Conservation (phyloP, 805 yeast species). For the Lipomyces orientalis region DNA sequence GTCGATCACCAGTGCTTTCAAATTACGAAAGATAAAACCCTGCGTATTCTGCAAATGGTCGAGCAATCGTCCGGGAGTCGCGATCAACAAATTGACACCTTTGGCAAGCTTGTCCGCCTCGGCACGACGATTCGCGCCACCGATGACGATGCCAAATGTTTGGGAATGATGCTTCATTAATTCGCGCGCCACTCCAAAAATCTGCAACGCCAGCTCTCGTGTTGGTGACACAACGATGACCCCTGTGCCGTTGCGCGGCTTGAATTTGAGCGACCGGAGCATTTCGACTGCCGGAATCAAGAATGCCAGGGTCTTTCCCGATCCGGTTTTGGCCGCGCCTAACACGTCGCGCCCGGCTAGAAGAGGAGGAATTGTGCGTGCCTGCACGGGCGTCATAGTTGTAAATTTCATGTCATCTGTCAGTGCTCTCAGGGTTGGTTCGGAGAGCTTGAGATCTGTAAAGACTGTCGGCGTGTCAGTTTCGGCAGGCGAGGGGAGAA, state of each 20-base stretch:
- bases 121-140: conserved; percentile 97
- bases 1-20: conserved; percentile 92
- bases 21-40: conserved; percentile 69
- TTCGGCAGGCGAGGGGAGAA: neutral
- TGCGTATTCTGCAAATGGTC: conserved; percentile 96
- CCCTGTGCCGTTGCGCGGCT: conserved; percentile 98
- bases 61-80: conserved; percentile 96
- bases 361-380: conserved; percentile 94
- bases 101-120: conserved; percentile 93
- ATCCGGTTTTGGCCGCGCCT: conserved; percentile 99
- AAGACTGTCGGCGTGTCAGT: conserved; percentile 45
- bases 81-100: conserved; percentile 92
- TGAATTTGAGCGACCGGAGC: conserved; percentile 86
- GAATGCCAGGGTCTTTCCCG: conserved; percentile 97
- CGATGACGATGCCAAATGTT: conserved; percentile 95
- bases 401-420: conserved; percentile 81
- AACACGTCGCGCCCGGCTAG: conserved; percentile 96
- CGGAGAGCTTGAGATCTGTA: conserved; percentile 69
- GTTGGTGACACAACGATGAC: conserved; percentile 96
- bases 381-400: conserved; percentile 92
- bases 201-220: conserved; percentile 95
- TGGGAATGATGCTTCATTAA: conserved; percentile 88
- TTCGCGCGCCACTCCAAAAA: conserved; percentile 97
- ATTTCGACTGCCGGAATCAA: conserved; percentile 94
- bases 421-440: conserved; percentile 81